A percentile compares a stretch with the other conserved stretches of the same genome.
Conservation (phyloP, 1,139 yeast species). For the Saccharomyces hybrid region DNA sequence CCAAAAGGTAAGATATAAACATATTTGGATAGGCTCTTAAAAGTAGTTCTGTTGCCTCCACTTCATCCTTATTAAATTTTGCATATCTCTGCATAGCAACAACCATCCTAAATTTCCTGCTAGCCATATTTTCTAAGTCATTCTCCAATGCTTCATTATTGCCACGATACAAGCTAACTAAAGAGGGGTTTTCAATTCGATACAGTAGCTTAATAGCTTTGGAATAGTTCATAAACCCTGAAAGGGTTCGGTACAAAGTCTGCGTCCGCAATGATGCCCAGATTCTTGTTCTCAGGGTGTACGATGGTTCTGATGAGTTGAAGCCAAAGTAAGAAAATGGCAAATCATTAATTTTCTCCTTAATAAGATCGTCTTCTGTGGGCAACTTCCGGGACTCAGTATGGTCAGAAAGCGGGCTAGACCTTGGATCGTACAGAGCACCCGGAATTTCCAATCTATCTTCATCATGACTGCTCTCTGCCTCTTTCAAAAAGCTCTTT, state of each 20-base stretch:
- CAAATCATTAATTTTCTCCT: conserved; percentile 44
- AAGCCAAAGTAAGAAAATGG: conserved; percentile 71
- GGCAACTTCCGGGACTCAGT: conserved; percentile 1
- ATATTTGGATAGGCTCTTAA: conserved; percentile 56
- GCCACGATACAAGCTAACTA: conserved; percentile 35
- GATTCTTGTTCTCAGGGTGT: conserved; percentile 58
- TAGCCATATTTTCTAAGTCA: conserved; percentile 45
- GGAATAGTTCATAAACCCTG: conserved; percentile 65
- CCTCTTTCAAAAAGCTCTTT: conserved; percentile 6
- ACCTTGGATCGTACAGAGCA: not conserved
- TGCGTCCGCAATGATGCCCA: conserved; percentile 81
- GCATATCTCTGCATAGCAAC: conserved; percentile 65
- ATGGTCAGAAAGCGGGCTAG: not conserved
- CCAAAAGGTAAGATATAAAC: conserved; percentile 51
- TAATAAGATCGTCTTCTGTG: conserved; percentile 31
- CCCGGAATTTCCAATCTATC: conserved; percentile 7
- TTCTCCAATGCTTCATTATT: conserved; percentile 34
- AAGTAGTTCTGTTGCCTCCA: conserved; percentile 47
- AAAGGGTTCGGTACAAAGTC: conserved; percentile 66
- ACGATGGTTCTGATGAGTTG: conserved; percentile 52
- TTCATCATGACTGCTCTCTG: conserved; percentile 13
- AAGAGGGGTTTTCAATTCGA: conserved; percentile 52
- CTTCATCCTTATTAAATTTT: conserved; percentile 46
- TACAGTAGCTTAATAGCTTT: conserved; percentile 60
- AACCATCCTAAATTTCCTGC: conserved; percentile 56